Evolutionary conservation across 1,284 basidiomycete genomes (phyloP).

Genomic region (Leccinum brunneo-olivaceum): DNA sequence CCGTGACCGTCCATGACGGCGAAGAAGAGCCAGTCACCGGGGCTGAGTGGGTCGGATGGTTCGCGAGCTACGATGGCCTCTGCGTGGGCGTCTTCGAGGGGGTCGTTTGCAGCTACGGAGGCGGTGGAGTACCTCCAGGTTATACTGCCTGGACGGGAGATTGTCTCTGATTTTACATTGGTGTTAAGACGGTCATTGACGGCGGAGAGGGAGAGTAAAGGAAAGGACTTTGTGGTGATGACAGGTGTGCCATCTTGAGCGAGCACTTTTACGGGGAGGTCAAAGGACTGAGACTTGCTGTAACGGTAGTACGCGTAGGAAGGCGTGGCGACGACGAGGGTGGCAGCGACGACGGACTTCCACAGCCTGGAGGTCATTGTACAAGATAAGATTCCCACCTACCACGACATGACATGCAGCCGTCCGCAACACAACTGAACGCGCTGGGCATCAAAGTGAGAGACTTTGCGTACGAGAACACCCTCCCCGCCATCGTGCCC

Average conservation of each 20-base stretch:
- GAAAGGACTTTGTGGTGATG: constrained; percentile 46
- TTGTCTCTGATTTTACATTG: constrained; percentile 43
- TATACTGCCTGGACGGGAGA: constrained; percentile 44
- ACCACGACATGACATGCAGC: constrained; percentile 3
- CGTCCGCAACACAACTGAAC: neutral
- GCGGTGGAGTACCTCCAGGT: constrained; percentile 75
- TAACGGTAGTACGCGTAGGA: constrained; percentile 38
- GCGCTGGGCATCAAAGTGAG: constrained; percentile 60
- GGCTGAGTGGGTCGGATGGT: constrained; percentile 44
- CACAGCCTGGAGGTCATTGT: constrained; percentile 38
- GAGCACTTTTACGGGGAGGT: constrained; percentile 46
- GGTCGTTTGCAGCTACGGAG: constrained; percentile 77
- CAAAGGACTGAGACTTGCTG: constrained; percentile 43
- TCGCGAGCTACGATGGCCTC: constrained; percentile 66
- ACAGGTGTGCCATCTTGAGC: constrained; percentile 54
- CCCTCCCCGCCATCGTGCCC: constrained; percentile 49
- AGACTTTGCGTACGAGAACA: constrained; percentile 67
- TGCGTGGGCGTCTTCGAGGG: constrained; percentile 84
- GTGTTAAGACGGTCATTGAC: constrained; percentile 57
- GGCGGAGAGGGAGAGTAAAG: constrained; percentile 50
- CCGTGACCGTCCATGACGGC: constrained; percentile 92
- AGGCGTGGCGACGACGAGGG: constrained; percentile 36
- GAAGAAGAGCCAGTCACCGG: constrained; percentile 77
- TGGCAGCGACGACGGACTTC: constrained; percentile 46
- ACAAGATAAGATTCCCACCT: constrained; percentile 28